Evolutionary conservation across 768 basidiomycete species (phyloP), one percentile per base, ranked within the genome.

Genomic region (Exidia glandulosa): DNA sequence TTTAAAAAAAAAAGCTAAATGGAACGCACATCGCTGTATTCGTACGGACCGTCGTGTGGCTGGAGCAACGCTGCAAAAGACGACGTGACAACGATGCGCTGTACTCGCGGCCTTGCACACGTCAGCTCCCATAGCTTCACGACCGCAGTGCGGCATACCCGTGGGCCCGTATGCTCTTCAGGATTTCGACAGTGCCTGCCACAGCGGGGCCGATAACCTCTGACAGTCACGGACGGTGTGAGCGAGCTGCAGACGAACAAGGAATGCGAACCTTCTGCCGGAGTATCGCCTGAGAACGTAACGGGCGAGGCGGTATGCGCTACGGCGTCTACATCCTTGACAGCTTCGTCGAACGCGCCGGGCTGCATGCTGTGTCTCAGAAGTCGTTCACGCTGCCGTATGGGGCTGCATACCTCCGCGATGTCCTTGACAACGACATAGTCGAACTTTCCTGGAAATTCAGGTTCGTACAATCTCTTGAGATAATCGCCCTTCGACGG

Each of bases 291-390:
- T 77, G 71, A 29, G 74, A 62, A 58, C 78, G 72, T 65, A 83
- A 77, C 1, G 87, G 50, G 87, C 1, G 86, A 87, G 0, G 86
- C 86, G 3, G 77, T 82, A 65, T 89, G 88, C 36, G 74, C 77
- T 57, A 93, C 81, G 0, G 79, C 90, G 61, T 88, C 84, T 7
- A 91, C 82, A 1, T 79, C 88, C 68, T 84, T 81, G 61, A 91
- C 86, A 0, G 84, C 88, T 57, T 88, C 83, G 67, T 92, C 88
- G 62, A 90, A 94, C 1, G 85, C 87, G 6, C 81, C 81, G 2
- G 78, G 78, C 83, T 84, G 30, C n/a, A 10, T 25, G 29, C 27
- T 56, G 33, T 31, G 14, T 16, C 30, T 9, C 13, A 31, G 19
- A 31, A 27, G 50, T 7, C 5, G 25, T 54, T 48, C 47, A 7